Evolutionary conservation across 345 rosid species (phyloP), one percentile per base, ranked within the genome.

Genomic region (Euphorbia lathyris): DNA sequence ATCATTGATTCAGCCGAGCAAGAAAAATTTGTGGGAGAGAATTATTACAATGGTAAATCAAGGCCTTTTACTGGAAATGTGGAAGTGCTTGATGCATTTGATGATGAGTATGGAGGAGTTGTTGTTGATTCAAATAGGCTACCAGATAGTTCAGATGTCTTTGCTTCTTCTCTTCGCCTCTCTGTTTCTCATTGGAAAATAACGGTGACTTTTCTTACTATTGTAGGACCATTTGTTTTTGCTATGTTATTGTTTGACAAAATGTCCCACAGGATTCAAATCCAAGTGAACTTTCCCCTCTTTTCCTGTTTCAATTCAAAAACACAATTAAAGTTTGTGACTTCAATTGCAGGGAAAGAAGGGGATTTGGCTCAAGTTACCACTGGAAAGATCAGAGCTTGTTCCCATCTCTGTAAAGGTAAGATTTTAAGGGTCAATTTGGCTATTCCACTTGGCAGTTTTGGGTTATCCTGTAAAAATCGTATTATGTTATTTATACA

Each of bases 341-440:
- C 63, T 29, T 53, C 32, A 7, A 58, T 64, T 81, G 77, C 70
- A 90, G 96, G 95, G 83, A 22, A 92, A 86, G 87, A 90, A 91
- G 72, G 97, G 96, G 74, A 74, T 95, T 75, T 95, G 97, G 97
- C 86, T 95, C 19, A 87, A 95, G 78, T 79, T 92, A 80, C 91
- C 93, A 0, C 65, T 73, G 72, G 86, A 88, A 70, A 78, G 75
- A 60, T 86, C 96, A 38, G 90, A 95, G 11, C 87, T 95, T 68
- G 91, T 94, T 61, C 98, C 98, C 38, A 26, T 91, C 67, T 90
- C 98, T 23, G 70, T 94, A 50, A 86, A 88, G 91, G 98, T 94
- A 75, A 34, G n/a, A 57, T 30, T 63, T 60, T 63, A 45, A 45
- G 11, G 51, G 51, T 45, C 2, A 12, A 12, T 45, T 16, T 45